These are phyloP conservation scores for Colletotrichum simmondsii DNA, from an alignment of 2,329 filamentous ascomycete genomes.

Conservation along the genomic window DNA sequence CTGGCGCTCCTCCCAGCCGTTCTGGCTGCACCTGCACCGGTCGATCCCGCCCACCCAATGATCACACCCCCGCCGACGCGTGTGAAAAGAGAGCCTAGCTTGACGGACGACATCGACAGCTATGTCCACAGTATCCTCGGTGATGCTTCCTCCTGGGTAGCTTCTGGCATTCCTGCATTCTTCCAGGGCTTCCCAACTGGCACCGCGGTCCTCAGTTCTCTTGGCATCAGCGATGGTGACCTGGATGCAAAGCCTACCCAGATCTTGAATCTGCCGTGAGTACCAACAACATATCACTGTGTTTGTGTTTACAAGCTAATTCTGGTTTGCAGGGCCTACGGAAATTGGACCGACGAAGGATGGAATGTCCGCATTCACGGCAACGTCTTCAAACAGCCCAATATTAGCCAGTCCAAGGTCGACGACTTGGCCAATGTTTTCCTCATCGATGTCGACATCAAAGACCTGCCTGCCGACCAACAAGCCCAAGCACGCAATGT, in stretches of 20 bases:
- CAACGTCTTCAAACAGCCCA: constrained; percentile 84
- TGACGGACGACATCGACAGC: constrained; percentile 56
- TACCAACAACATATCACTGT: neutral
- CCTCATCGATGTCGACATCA: constrained; percentile 72
- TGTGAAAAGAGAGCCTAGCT: constrained; percentile 35
- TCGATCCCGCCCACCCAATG: constrained; percentile 36
- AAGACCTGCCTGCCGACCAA: constrained; percentile 66
- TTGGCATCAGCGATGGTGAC: constrained; percentile 68
- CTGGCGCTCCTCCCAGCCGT: constrained; percentile 31
- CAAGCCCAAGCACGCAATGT: constrained; percentile 78
- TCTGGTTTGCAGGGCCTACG: constrained; percentile 60
- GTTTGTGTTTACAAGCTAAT: constrained; percentile 18
- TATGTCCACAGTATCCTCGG: constrained; percentile 63
- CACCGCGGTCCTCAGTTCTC: constrained; percentile 66
- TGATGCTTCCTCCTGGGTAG: constrained; percentile 68
- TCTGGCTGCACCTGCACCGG: constrained; percentile 35
- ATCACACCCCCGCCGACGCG: constrained; percentile 39
- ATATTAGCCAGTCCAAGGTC: constrained; percentile 72
- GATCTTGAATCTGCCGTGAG: constrained; percentile 75
- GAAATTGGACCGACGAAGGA: constrained; percentile 81
- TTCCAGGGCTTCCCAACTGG: constrained; percentile 75
- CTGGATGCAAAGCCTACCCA: constrained; percentile 73
- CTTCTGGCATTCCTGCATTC: constrained; percentile 74
- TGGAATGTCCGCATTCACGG: constrained; percentile 84
- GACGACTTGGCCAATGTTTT: constrained; percentile 78